A percentile compares a stretch with the other conserved stretches of the same genome.
Evolutionary conservation across 352 stramenopile species (phyloP).

Genomic region (Phytophthora constricta): DNA sequence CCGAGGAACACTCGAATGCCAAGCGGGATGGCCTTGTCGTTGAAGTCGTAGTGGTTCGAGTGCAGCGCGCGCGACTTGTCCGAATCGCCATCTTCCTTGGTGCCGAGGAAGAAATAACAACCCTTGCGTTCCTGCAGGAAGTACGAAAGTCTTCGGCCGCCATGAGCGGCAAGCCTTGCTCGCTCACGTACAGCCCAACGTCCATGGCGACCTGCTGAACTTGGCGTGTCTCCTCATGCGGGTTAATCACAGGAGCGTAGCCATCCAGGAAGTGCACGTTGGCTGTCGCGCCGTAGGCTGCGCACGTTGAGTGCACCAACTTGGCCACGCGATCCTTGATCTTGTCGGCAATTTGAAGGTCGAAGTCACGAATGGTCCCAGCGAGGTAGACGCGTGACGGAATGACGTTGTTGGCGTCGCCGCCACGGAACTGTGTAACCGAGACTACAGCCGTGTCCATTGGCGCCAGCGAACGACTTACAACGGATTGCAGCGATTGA

Average conservation of each 20-base stretch:
- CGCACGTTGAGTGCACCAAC: conserved; percentile 88
- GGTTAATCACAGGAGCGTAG: conserved; percentile 84
- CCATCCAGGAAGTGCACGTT: conserved; percentile 71
- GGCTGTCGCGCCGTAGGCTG: conserved; percentile 75
- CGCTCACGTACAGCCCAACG: conserved; percentile 76
- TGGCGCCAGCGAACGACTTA: conserved; percentile 89
- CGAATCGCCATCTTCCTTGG: conserved; percentile 66
- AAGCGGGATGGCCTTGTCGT: conserved; percentile 84
- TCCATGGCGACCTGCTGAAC: conserved; percentile 82
- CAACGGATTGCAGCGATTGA: conserved; percentile 93
- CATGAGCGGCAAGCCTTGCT: conserved; percentile 90
- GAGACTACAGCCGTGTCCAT: conserved; percentile 94
- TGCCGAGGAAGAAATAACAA: conserved; percentile 88
- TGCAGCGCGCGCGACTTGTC: conserved; percentile 71
- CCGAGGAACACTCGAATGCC: conserved; percentile 84
- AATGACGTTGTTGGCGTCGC: conserved; percentile 96
- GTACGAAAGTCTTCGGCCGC: conserved; percentile 96
- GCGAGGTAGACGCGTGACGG: conserved; percentile 80
- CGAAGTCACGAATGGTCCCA: conserved; percentile 94
- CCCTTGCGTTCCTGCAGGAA: conserved; percentile 83
- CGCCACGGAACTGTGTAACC: conserved; percentile 91
- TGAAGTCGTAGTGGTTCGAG: conserved; percentile 86
- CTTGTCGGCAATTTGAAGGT: conserved; percentile 79
- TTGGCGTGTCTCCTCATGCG: conserved; percentile 75
- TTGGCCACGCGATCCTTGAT: conserved; percentile 87